Evolutionary conservation across 768 basidiomycete genomes (phyloP).

Genomic region (Pisolithus microcarpus): DNA sequence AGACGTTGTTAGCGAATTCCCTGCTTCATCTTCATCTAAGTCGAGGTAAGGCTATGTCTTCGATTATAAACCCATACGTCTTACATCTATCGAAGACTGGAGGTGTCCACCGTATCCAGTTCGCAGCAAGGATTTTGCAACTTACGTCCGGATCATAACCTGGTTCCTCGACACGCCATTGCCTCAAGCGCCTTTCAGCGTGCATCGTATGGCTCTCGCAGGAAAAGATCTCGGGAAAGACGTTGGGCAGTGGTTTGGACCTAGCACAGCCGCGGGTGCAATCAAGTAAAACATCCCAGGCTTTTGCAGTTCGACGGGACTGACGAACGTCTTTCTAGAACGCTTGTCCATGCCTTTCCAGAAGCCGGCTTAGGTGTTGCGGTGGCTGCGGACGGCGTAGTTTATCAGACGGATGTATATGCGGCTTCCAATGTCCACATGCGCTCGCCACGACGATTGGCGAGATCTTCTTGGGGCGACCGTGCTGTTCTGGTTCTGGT

Average conservation of each 20-base stretch:
- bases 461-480: constrained; percentile 59
- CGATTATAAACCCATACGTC: constrained; percentile 1
- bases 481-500: constrained; percentile 81
- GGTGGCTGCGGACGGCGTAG: constrained; percentile 72
- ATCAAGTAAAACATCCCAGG: constrained; percentile 58
- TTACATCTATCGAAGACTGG: constrained; percentile 57
- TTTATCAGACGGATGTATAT: constrained; percentile 84
- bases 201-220: constrained; percentile 92
- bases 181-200: constrained; percentile 81
- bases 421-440: constrained; percentile 50
- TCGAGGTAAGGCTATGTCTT: constrained; percentile 40
- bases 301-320: neutral
- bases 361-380: constrained; percentile 76
- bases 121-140: constrained; percentile 62
- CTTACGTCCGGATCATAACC: constrained; percentile 83
- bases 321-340: constrained; percentile 34
- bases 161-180: constrained; percentile 95
- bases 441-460: constrained; percentile 25
- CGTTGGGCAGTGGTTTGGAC: constrained; percentile 97
- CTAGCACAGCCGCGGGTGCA: constrained; percentile 94
- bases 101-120: constrained; percentile 60
- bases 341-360: constrained; percentile 71
- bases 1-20: constrained; percentile 75
- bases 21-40: constrained; percentile 72
- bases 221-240: constrained; percentile 94